Base-by-base conservation (phyloP, 768 basidiomycete species). In the Mycena amicta region DNA sequence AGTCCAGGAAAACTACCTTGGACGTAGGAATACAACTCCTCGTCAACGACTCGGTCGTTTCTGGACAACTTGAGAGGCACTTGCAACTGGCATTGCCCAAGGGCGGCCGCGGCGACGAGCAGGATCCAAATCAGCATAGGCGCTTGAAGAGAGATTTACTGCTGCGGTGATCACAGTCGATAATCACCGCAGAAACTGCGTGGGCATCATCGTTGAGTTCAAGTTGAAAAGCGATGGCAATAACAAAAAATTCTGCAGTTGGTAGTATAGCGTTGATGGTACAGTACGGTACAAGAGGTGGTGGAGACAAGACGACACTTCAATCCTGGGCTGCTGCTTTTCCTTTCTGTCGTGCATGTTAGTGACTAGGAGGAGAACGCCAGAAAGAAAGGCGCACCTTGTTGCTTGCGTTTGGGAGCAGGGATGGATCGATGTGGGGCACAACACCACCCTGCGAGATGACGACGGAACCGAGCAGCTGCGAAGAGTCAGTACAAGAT, bases 401-500 rank as follows among this genome's bases (percentile, higher is more conserved):
- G n/a, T n/a, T n/a, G n/a, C n/a, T n/a, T n/a, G n/a, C n/a, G n/a
- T n/a, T n/a, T n/a, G n/a, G n/a, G n/a, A n/a, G n/a, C n/a, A n/a
- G n/a, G n/a, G n/a, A n/a, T 37, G 43, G 13, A 23, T 23, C 43
- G 22, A 45, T 45, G 43, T 83, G 84, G 57, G 92, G 92, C 20
- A 93, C 88, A 57, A 94, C 92, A 82, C 95, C 95, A 76, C 95
- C 95, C 73, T 96, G 93, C 30, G 93, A 94, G 78, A 96, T 95
- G 74, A 94, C 87, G 62, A 96, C 95, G 64, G 87, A 79, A 25
- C 87, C 89, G 43, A 91, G 83, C 45, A 91, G 80, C n/a, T 46
- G 58, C 50, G 27, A 50, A 53, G 60, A 49, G 53, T 18, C 20
- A 51, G 45, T 23, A 45, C n/a, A 13, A 11, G 26, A 33, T 6